A percentile compares a stretch with the other conserved stretches of the same genome.
Evolutionary conservation across 306 rosid species (phyloP).

Genomic region (Dalbergia oliveri): DNA sequence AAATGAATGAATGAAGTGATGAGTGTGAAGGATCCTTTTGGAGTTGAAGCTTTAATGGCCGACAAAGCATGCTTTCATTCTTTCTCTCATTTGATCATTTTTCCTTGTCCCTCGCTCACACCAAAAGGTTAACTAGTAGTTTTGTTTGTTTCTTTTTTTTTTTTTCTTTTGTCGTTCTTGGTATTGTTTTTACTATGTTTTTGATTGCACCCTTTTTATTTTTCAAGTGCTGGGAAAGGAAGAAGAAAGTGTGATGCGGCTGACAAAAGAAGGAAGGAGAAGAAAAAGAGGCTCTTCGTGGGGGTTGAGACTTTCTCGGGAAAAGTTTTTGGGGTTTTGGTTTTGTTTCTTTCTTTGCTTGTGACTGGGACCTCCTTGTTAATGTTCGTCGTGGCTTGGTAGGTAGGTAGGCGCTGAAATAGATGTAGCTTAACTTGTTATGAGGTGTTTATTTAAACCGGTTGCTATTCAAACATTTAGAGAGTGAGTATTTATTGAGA

Average conservation of each 20-base stretch:
- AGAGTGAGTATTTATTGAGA: no score
- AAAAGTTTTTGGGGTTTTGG: slow-evolving; percentile 2
- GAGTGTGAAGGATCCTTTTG: slow-evolving; percentile 42
- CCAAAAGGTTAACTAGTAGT: slow-evolving; percentile 17
- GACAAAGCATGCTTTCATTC: slow-evolving; percentile 74
- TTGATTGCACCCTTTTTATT: background rate
- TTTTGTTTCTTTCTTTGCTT: background rate
- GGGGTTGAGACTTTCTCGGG: slow-evolving; percentile 8
- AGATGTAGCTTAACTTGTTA: no score
- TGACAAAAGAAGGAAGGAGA: background rate
- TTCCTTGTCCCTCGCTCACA: slow-evolving; percentile 14
- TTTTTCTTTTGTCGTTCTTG: background rate
- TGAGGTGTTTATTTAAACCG: no score
- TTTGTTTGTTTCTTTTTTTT: no score
- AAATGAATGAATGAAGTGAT: slow-evolving; percentile 40
- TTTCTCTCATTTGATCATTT: slow-evolving; percentile 41
- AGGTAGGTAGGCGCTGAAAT: slow-evolving; percentile 56
- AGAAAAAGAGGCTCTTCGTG: background rate
- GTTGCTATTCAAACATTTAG: no score
- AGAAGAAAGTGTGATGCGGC: slow-evolving; percentile 42
- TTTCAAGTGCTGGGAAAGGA: slow-evolving; percentile 45
- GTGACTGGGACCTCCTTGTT: background rate
- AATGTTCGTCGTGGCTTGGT: background rate
- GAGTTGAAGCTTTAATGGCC: slow-evolving; percentile 71
- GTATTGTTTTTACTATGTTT: slow-evolving; percentile 17